Base-by-base conservation (phyloP, 78 protist species). In the Trichosphaerium sp. region DNA sequence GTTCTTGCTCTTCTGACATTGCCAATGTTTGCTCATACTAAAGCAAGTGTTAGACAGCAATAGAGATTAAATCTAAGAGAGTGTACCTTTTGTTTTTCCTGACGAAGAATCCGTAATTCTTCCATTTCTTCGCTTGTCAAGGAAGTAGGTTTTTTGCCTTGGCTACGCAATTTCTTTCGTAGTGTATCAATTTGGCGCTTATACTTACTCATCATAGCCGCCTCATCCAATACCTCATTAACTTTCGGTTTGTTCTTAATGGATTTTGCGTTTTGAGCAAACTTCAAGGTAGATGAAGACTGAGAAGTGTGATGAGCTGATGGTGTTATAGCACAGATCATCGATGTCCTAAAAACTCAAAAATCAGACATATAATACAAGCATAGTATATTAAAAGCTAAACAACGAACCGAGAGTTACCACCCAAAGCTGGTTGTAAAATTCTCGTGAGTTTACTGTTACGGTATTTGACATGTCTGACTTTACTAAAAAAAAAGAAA, bases 181-280 rank as follows among this genome's bases (percentile, higher is more conserved):
- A 52, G 58, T 32, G 26, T 15, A 7, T 25, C 7, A 3, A 75
- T 56, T 55, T 75, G 55, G n/a, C 10, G 10, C 11, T 71, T 37
- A 31, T 71, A 68, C 41, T 74, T 71, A 44, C 42, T 56, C 2
- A 71, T 58, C 37, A 75, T 10, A 29, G 67, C 87, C 12, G 28
- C 37, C 14, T 52, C 70, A 0, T 71, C 65, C 18, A 58, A 38
- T 47, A 84, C 80, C 57, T 87, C 84, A 39, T 91, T 88, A 52
- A 88, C 58, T n/a, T 57, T 65, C 32, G 93, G 89, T 48, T 49
- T 71, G 75, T 91, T 91, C 71, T 67, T 75, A 51, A 91, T 76
- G 7, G 28, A 51, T 65, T 88, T 91, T 12, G 96, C 96, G n/a
- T 89, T 59, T 1, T 55, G 25, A 23, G 92, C 93, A 69, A 87